These are phyloP conservation scores for Quercus cerris DNA, from an alignment of 306 rosid species.

Conservation along the genomic window DNA sequence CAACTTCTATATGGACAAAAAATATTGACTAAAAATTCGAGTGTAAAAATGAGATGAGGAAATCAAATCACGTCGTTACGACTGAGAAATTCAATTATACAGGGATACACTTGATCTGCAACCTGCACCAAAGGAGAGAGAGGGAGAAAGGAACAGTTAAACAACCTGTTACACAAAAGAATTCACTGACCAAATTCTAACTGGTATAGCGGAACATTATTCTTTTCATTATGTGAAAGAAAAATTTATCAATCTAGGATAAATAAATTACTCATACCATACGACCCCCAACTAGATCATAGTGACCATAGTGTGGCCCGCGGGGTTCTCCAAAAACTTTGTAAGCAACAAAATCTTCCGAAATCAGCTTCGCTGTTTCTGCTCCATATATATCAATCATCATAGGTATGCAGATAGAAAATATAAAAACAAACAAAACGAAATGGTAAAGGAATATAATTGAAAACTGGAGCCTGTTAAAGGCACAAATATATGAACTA, in stretches of 20 bases:
- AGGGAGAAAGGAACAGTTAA: constrained; percentile 4
- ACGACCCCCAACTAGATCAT: constrained; percentile 85
- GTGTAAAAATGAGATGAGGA: constrained; percentile 10
- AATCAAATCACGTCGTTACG: constrained; percentile 58
- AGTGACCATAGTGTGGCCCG: constrained; percentile 89
- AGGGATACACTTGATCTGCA: constrained; percentile 65
- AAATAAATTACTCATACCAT: constrained; percentile 42
- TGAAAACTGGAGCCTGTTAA: background rate
- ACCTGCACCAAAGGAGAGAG: constrained; percentile 51
- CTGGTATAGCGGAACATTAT: background rate
- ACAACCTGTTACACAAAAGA: background rate
- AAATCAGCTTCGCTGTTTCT: constrained; percentile 85
- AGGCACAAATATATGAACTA: background rate
- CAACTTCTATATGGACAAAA: constrained; percentile 15
- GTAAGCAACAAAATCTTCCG: constrained; percentile 55
- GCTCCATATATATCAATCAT: constrained; percentile 24
- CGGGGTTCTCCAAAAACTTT: constrained; percentile 76
- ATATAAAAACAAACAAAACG: background rate
- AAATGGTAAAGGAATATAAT: background rate
- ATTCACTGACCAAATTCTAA: background rate
- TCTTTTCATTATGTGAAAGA: background rate
- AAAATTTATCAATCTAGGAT: background rate
- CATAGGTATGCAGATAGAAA: background rate
- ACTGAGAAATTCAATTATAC: constrained; percentile 58
- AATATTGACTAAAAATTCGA: background rate